A percentile compares a stretch with the other conserved stretches of the same genome.
Conservation (phyloP, 768 basidiomycete species). For the Lactarius hatsudake region DNA sequence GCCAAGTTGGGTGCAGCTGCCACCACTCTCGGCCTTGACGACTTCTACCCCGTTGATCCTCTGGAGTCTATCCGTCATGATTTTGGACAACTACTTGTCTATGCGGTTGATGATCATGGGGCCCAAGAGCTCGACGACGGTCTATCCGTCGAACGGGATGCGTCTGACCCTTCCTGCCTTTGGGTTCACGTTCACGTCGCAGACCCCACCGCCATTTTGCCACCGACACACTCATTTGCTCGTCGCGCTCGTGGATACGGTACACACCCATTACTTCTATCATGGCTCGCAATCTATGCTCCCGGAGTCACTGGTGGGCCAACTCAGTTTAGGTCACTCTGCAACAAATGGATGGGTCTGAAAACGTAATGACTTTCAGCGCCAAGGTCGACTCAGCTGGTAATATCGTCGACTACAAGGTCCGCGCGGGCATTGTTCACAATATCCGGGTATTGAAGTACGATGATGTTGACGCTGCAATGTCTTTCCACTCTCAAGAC, state of each 20-base stretch:
- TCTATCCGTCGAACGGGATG: conserved; percentile 72
- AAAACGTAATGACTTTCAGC: conserved; percentile 79
- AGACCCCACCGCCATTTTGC: conserved; percentile 81
- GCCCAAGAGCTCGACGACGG: conserved; percentile 95
- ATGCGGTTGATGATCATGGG: conserved; percentile 75
- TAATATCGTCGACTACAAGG: conserved; percentile 62
- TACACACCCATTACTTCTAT: conserved; percentile 59
- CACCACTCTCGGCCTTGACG: conserved; percentile 50
- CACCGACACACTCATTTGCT: conserved; percentile 63
- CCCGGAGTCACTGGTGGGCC: conserved; percentile 53
- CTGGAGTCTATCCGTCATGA: conserved; percentile 77
- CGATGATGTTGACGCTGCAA: conserved; percentile 54
- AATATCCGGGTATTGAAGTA: conserved; percentile 69
- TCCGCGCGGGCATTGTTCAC: conserved; percentile 70
- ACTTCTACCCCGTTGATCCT: conserved; percentile 61
- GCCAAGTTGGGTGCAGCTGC: neutral
- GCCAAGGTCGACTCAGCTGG: conserved; percentile 59
- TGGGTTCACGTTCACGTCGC: conserved; percentile 95
- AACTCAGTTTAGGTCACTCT: conserved; percentile 47
- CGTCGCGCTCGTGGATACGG: conserved; percentile 50
- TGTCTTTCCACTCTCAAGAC: conserved; percentile 34
- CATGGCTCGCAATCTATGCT: conserved; percentile 71
- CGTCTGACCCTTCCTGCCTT: conserved; percentile 50
- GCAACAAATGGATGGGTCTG: conserved; percentile 37
- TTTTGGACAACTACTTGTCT: conserved; percentile 77